Evolutionary conservation across 495 filamentous ascomycete species (phyloP).

Genomic region (Aspergillus kassunensis): DNA sequence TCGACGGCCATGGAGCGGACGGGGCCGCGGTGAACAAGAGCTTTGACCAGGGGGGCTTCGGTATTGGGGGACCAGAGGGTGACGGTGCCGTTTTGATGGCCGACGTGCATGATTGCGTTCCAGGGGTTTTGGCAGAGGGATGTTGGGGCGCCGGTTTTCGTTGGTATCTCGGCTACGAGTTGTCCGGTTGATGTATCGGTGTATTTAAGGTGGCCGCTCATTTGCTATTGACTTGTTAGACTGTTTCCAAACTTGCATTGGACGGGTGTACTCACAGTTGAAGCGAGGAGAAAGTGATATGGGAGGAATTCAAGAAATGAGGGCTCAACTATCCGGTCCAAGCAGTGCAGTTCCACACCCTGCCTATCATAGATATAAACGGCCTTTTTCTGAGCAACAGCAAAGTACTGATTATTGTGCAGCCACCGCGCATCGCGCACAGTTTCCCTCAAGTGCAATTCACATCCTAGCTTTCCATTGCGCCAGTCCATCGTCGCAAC

Average conservation of each 20-base stretch:
- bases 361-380: conserved; percentile 90
- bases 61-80: conserved; percentile 96
- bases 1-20: conserved; percentile 84
- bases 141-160: conserved; percentile 77
- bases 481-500: conserved; percentile 97
- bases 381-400: conserved; percentile 96
- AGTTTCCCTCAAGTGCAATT: conserved; percentile 85
- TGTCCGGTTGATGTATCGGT: conserved; percentile 92
- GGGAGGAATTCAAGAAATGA: conserved; percentile 92
- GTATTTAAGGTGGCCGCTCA: conserved; percentile 83
- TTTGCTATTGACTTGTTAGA: conserved; percentile 48
- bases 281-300: conserved; percentile 91
- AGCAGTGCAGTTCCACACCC: conserved; percentile 87
- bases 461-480: conserved; percentile 81
- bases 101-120: conserved; percentile 87
- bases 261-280: conserved; percentile 55
- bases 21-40: conserved; percentile 92
- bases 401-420: conserved; percentile 94
- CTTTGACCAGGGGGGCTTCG: conserved; percentile 79
- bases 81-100: conserved; percentile 91
- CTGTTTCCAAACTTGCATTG: background rate
- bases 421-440: conserved; percentile 87
- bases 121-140: conserved; percentile 80
- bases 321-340: conserved; percentile 88
- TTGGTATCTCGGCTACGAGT: conserved; percentile 76